phyloP scores from a whole-genome alignment of 192 early-diverging fungal species.

The Pilaira anomala region DNA sequence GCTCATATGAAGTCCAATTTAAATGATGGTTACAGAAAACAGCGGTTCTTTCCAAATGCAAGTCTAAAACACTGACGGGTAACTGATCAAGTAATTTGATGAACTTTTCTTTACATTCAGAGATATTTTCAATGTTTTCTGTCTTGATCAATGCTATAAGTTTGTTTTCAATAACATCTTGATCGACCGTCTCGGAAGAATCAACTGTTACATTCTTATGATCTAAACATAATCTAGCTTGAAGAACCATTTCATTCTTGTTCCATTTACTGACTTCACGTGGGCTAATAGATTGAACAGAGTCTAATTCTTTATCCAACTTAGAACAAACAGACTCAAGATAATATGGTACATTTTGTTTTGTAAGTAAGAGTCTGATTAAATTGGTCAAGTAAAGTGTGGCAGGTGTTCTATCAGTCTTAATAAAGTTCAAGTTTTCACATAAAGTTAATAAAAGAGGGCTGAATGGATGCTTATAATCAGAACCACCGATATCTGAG shows the following conservation, averaged over 20 bases:
- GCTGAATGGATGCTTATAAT: conserved; percentile 45
- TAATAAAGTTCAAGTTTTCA: conserved; percentile 42
- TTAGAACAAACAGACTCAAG: background rate
- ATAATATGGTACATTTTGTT: conserved; percentile 39
- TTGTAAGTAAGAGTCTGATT: conserved; percentile 28
- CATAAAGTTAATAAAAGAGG: conserved; percentile 46
- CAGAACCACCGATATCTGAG: conserved; percentile 2
- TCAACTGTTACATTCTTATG: background rate
- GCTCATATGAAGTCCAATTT: conserved; percentile 20
- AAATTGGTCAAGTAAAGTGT: conserved; percentile 37
- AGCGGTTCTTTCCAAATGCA: conserved; percentile 24
- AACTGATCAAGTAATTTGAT: conserved; percentile 11
- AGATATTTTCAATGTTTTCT: conserved; percentile 6
- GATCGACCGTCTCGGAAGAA: background rate
- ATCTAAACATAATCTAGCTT: conserved; percentile 11
- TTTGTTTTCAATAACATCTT: background rate
- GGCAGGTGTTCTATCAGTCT: conserved; percentile 24
- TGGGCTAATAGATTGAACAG: background rate
- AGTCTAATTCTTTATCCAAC: background rate
- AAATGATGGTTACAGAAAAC: conserved; percentile 9
- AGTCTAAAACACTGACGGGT: conserved; percentile 24
- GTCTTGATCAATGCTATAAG: conserved; percentile 10
- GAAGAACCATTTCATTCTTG: conserved; percentile 11
- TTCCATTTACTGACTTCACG: background rate
- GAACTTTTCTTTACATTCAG: background rate